Evolutionary conservation across 768 basidiomycete species (phyloP), one percentile per base, ranked within the genome.

Genomic region (Serpula lacrymans): DNA sequence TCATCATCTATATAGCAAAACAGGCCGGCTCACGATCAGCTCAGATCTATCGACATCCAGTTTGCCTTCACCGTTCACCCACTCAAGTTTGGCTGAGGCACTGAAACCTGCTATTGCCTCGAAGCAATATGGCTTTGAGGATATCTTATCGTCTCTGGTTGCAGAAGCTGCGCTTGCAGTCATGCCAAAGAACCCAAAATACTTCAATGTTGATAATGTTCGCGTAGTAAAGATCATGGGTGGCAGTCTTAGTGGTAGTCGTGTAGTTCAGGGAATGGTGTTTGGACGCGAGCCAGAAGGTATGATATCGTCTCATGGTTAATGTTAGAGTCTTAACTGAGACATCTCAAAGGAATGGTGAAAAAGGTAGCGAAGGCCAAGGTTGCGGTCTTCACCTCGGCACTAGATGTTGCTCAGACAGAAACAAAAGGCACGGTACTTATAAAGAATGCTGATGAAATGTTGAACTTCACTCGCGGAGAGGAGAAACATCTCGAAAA

Each of bases 161-260:
- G 88, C 95, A 7, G 94, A 98, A 55, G 96, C 96, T 1, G 88
- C 92, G 0, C 66, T 98, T 18, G 77, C 83, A 2, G 85, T 97
- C 51, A 96, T 98, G 93, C 90, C 92, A 4, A 59, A 72, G 2
- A 89, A 88, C 58, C 79, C 81, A 6, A 84, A 85, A 58, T 84
- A 90, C 63, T 99, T 98, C 78, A 97, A 96, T 64, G 93, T 98
- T 21, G 96, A 99, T 64, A 94, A 93, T 53, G 89, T 99, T 1
- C 82, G 96, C 8, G 95, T 99, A 18, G 96, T 99, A 54, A 99
- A 98, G 69, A 97, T 99, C 47, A 85, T 99, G 80, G 96, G 96
- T 41, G 90, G 96, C 23, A 87, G 77, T 53, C 67, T 99, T n/a
- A 62, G 80, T 3, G 77, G 72, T 17, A 95, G 92, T 64, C 80